These are phyloP conservation scores for Alternaria ventricosa DNA, from an alignment of 2,329 filamentous ascomycete species.

Conservation along the genomic window DNA sequence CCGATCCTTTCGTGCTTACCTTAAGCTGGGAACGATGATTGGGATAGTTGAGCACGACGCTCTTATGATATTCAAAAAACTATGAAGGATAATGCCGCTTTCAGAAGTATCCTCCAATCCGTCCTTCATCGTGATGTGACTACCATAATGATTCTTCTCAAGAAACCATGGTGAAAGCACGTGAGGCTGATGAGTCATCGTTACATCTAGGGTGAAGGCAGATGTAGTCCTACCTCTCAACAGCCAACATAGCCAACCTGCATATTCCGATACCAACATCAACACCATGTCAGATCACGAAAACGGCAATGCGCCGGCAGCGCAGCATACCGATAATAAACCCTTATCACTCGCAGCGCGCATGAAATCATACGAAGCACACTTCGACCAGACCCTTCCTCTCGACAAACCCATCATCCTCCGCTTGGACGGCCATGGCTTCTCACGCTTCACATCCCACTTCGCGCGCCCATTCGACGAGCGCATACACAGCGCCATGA, in stretches of 20 bases:
- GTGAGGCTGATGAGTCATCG: not conserved
- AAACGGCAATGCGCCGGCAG: too few relatives aligned
- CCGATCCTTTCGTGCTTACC: slow-evolving; percentile 32
- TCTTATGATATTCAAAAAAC: not conserved
- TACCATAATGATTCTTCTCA: not conserved
- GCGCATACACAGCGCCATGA: slow-evolving; percentile 42
- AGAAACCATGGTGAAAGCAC: not conserved
- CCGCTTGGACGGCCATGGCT: slow-evolving; percentile 40
- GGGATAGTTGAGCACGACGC: not conserved
- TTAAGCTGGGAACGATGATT: not conserved
- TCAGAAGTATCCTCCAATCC: not conserved
- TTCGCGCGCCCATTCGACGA: slow-evolving; percentile 40
- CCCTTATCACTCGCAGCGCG: slow-evolving; percentile 36
- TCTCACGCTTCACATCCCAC: slow-evolving; percentile 38
- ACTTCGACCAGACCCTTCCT: slow-evolving; percentile 32
- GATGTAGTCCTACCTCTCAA: not conserved
- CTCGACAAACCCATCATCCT: slow-evolving; percentile 27
- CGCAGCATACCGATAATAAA: too few relatives aligned
- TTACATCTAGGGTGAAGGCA: not conserved
- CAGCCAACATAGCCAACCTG: not conserved
- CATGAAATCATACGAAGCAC: slow-evolving; percentile 43
- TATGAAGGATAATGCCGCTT: not conserved
- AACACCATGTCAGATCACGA: not conserved
- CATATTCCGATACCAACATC: not conserved
- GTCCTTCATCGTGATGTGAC: not conserved